Base-by-base conservation (phyloP, 2,329 filamentous ascomycete species). In the Talaromyces albobiverticillius region DNA sequence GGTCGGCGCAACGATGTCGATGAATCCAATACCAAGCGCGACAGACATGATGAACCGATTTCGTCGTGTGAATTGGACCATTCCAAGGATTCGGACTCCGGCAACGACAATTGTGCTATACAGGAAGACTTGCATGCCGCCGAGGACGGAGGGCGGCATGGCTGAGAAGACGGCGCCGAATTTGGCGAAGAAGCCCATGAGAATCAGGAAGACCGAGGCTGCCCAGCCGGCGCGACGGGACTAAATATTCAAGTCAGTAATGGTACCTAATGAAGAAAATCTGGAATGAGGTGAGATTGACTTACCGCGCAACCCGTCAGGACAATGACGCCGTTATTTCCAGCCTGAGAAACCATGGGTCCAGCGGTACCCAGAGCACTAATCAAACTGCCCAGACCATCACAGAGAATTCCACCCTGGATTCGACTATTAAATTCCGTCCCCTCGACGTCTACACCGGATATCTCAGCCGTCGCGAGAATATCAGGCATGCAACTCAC, bases 281-380 rank as follows among this genome's bases (percentile, higher is more conserved):
- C n/a, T n/a, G n/a, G n/a, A n/a, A n/a, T n/a, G 26, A 29, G 26
- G 10, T 29, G 26, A 6, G 26, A 10, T 29, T 29, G 26, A 29
- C 64, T 42, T 60, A 67, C 64, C 1, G 89, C 89, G 67, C 89
- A 93, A 14, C 88, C 82, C 0, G 89, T 94, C 42, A 94, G 77
- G 0, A 89, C 87, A 57, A 94, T 92, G 49, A 93, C 88, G 32
- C 89, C 89, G 67, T 93, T 92, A 75, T 93, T 93, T 69, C 92
- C 88, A 0, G 89, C 89, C 61, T 92, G 92, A 0, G 85, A 87
- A 1, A 84, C 86, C 82, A 92, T 89, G 26, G 89, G 88, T 0
- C 88, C 89, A 61, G 90, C 88, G 46, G 89, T 93, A 75, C 85
- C 88, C 29, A 94, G 80, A 1, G 85, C 87, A 14, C 88, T 87